Conservation (phyloP, 768 basidiomycete genomes). For the Suillus cothurnatus region DNA sequence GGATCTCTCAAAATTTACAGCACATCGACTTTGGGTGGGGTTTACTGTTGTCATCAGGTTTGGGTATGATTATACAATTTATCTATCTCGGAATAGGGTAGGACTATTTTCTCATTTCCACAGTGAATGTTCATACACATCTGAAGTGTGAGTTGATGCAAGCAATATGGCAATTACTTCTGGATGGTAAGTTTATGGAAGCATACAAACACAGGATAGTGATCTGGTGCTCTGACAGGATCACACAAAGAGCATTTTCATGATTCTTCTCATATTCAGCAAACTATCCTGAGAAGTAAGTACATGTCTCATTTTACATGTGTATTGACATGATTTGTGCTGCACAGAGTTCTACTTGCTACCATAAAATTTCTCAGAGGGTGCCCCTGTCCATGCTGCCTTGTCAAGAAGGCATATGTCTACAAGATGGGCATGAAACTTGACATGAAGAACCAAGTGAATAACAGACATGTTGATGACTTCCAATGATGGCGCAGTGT, state of each 20-base stretch:
- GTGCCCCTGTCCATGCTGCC: constrained; percentile 29
- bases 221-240: constrained; percentile 12
- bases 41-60: neutral
- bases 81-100: neutral
- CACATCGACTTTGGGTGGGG: neutral
- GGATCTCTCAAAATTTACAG: neutral
- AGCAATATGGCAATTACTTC: constrained; percentile 14
- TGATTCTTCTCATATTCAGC: constrained; percentile 19
- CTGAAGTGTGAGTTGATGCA: constrained; percentile 21
- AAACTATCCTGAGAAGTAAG: constrained; percentile 24
- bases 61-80: neutral
- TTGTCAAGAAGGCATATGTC: no score
- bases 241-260: neutral
- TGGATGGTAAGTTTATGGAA: constrained; percentile 23
- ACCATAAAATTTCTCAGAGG: constrained; percentile 24
- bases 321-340: neutral
- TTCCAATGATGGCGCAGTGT: no score
- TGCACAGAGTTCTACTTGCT: constrained; percentile 18
- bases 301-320: neutral
- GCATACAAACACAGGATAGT: constrained; percentile 25
- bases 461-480: no score
- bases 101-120: neutral
- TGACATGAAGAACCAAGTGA: no score
- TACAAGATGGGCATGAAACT: no score
- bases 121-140: neutral